Base-by-base conservation (phyloP, 2,329 filamentous ascomycete genomes). In the Talaromyces sp. region DNA sequence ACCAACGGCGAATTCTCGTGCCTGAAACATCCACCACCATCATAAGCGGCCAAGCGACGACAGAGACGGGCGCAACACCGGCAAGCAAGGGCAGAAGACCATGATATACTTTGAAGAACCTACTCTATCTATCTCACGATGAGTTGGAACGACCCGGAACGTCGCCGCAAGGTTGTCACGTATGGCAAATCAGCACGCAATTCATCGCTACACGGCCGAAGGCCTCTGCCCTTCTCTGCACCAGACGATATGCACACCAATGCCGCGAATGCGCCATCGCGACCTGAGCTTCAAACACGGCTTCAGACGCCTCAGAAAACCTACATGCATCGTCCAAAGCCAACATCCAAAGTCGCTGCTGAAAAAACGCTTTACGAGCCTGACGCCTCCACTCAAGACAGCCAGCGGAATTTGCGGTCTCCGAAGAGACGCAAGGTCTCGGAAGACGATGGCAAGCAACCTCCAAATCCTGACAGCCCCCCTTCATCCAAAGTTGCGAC, bases 151-250 rank as follows among this genome's bases (percentile, higher is more conserved):
- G 61, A 60, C 59, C 57, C 47, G 10, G 62, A 55, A 53, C 63
- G 64, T 58, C 65, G 67, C 64, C 74, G 73, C 57, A 74, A 70
- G 61, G 63, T 67, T 57, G 71, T 72, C 55, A 78, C 75, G 10
- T 78, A 78, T 64, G 74, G 76, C 59, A 75, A 73, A 64, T 62
- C 67, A 33, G 60, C 60, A 17, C 57, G 39, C 7, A 59, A 55
- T 25, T 42, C 52, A 32, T 22, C 42, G 11, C 51, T 42, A 10
- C 60, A 32, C 47, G 52, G 47, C 17, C 42, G 22, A 11, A 44
- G 32, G 55, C 33, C 54, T 28, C 57, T 51, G 17, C 27, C 28
- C 13, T 49, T 17, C 6, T 33, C 56, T 3, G 4, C 19, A 19
- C 19, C 44, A 19, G 49, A 60, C 47, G 60, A 62, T n/a, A 19